Base-by-base conservation (phyloP, 2,329 filamentous ascomycete species). In the Colletotrichum sp. region DNA sequence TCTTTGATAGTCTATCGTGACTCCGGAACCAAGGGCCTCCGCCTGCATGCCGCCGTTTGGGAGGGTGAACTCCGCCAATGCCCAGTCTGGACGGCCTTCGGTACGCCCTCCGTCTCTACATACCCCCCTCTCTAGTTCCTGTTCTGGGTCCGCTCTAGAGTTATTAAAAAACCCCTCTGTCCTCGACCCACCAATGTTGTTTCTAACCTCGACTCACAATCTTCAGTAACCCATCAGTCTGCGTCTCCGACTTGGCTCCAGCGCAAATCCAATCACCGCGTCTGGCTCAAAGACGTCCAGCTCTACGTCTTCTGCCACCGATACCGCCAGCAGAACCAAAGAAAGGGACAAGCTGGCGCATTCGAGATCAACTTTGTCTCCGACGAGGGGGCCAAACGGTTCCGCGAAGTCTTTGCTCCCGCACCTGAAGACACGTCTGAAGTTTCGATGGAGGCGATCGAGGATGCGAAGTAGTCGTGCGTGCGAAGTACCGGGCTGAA, bases 1-100 rank as follows among this genome's bases (percentile, higher is more conserved):
- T 87, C 84, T 3, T 85, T 93, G 5, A 86, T 87, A 16, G 87
- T 93, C 2, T 90, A 88, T 71, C 82, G 89, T 75, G 91, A 93
- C 77, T 66, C 77, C 2, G 82, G 85, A 28, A 89, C 87, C 2
- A 82, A 84, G 12, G 88, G 87, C 3, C 73, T 90, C 4, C 88
- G 91, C 14, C 87, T 93, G 1, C 90, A 92, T 63, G 89, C 90
- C 14, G 86, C 89, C 2, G 87, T 91, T 0, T 88, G 86, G 85
- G 87, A 89, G n/a, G 91, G 90, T 3, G 87, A 89, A 67, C 79
- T 92, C 65, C 85, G 84, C 34, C 84, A 85, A 66, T 91, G 90
- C 78, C 91, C 91, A 2, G 86, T 93, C 10, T 93, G 91, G 91
- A 93, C 91, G 4, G 91, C 91, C 4, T 93, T 93, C 78, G 83